These are phyloP conservation scores for Circinella minor DNA, from an alignment of 371 early-diverging fungal genomes.

Conservation along the genomic window DNA sequence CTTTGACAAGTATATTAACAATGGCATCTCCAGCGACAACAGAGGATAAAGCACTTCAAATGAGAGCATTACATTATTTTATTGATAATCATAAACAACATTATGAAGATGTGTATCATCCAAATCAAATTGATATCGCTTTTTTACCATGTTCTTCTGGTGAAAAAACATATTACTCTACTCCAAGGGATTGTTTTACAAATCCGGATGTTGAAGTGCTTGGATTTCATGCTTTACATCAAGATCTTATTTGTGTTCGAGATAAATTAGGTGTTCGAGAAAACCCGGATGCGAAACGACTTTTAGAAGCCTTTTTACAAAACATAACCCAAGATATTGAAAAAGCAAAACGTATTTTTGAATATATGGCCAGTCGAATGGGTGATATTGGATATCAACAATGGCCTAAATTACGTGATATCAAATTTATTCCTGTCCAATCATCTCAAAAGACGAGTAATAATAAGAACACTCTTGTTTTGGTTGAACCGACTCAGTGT, in stretches of 20 bases:
- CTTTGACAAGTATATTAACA: conserved; percentile 55
- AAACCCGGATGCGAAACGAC: conserved; percentile 56
- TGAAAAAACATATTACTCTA: conserved; percentile 36
- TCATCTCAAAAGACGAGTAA: background rate
- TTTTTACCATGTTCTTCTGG: conserved; percentile 68
- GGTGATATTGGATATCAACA: conserved; percentile 55
- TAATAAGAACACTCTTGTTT: conserved; percentile 22
- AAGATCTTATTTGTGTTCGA: conserved; percentile 56
- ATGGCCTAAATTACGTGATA: conserved; percentile 54
- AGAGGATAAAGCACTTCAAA: conserved; percentile 39
- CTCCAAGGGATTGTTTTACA: conserved; percentile 67
- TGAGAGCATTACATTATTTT: conserved; percentile 68
- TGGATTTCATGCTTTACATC: conserved; percentile 69
- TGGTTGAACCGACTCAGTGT: conserved; percentile 57
- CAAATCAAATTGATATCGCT: conserved; percentile 45
- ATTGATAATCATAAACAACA: conserved; percentile 68
- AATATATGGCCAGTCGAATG: conserved; percentile 73
- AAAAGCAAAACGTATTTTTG: conserved; percentile 65
- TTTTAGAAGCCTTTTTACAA: conserved; percentile 51
- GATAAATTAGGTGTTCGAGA: conserved; percentile 74
- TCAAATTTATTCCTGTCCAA: conserved; percentile 71
- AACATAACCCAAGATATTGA: conserved; percentile 45
- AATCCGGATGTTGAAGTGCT: conserved; percentile 67
- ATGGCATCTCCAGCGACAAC: conserved; percentile 51
- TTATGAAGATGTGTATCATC: conserved; percentile 56